phyloP scores from a whole-genome alignment of 768 basidiomycete species.

The Trametes cubensis region DNA sequence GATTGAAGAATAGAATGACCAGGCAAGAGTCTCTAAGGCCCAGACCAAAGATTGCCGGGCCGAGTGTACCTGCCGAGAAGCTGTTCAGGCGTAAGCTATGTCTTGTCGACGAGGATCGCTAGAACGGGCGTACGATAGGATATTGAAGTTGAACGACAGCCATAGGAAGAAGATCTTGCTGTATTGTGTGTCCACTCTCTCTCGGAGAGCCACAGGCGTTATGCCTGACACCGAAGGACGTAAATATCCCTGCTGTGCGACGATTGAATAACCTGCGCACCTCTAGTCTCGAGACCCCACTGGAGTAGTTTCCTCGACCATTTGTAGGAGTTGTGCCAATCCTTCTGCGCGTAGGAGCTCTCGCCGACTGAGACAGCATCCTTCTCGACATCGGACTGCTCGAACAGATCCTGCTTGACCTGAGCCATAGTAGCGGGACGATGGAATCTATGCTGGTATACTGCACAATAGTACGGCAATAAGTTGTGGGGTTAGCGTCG shows the following conservation, averaged over 20 bases:
- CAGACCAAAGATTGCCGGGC: conserved; percentile 47
- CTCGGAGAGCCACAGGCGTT: conserved; percentile 36
- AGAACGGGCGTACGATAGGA: conserved; percentile 40
- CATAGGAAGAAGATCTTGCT: conserved; percentile 46
- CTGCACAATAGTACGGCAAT: no score
- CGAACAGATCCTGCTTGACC: neutral
- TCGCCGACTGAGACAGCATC: conserved; percentile 16
- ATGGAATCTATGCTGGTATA: neutral
- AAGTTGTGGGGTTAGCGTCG: no score
- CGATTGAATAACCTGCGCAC: conserved; percentile 19
- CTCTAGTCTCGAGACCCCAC: conserved; percentile 39
- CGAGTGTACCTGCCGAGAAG: conserved; percentile 52
- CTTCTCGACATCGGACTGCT: conserved; percentile 18
- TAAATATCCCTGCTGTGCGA: no score
- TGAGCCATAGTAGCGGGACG: neutral
- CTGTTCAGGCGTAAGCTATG: conserved; percentile 23
- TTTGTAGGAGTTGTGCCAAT: conserved; percentile 20
- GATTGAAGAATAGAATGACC: conserved; percentile 50
- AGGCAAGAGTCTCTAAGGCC: conserved; percentile 48
- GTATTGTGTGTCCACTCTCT: conserved; percentile 43
- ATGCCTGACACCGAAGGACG: conserved; percentile 32
- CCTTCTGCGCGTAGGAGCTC: conserved; percentile 12
- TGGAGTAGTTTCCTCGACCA: conserved; percentile 30
- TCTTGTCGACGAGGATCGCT: neutral
- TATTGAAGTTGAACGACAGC: conserved; percentile 44